phyloP scores from a whole-genome alignment of 163 green algal genomes.

The Chlorella variabilis region DNA sequence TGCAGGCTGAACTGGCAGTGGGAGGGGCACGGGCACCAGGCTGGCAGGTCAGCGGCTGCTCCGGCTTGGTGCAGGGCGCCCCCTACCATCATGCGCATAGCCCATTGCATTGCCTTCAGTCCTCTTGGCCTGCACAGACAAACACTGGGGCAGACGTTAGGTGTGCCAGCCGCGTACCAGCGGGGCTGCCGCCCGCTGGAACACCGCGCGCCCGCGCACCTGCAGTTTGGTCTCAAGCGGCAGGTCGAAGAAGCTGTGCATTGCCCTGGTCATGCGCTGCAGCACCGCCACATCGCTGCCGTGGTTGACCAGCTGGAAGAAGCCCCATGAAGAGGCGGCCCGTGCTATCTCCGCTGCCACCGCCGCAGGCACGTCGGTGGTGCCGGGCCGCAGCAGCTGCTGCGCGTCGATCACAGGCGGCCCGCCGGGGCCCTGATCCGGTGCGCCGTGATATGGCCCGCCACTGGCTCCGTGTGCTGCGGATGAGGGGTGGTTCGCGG shows the following conservation, averaged over 20 bases:
- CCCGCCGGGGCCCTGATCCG: not conserved
- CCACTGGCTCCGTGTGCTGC: not conserved
- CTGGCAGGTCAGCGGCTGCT: not conserved
- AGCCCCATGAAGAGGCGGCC: not conserved
- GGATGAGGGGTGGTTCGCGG: not conserved
- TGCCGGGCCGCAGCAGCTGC: not conserved
- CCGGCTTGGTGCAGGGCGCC: too few relatives aligned
- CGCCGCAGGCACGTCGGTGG: not conserved
- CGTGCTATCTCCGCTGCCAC: conserved; percentile 3
- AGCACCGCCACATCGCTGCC: conserved; percentile 36
- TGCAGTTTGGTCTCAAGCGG: conserved; percentile 19
- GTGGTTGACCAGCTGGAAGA: conserved; percentile 58
- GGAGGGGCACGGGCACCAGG: too few relatives aligned
- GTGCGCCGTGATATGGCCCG: not conserved
- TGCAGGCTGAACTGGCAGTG: not conserved
- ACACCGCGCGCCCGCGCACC: not conserved
- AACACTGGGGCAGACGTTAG: not conserved
- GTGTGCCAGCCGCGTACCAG: too few relatives aligned
- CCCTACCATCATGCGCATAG: conserved; percentile 45
- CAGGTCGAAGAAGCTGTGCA: conserved; percentile 44
- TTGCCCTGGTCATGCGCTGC: not conserved
- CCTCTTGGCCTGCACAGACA: conserved; percentile 18
- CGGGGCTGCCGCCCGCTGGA: not conserved
- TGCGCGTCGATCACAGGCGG: conserved; percentile 21
- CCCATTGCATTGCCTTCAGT: conserved; percentile 51